Base-by-base conservation (phyloP, 75 land plant species). In the Gnetum montanum region DNA sequence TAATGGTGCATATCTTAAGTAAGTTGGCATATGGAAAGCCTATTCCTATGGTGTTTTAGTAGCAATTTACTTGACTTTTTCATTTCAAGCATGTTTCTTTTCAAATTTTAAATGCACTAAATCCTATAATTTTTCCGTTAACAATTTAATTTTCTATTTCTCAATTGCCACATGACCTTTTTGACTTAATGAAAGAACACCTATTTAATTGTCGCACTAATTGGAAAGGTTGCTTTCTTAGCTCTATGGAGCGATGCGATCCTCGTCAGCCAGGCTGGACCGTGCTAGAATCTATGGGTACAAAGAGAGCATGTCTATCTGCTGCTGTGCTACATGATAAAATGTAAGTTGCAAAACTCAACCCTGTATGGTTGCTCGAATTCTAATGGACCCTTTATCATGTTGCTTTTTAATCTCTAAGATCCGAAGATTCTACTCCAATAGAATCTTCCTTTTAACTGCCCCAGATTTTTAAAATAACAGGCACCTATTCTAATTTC, bases 181-280 rank as follows among this genome's bases (percentile, higher is more conserved):
- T n/a, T n/a, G n/a, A n/a, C n/a, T n/a, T n/a, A n/a, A n/a, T n/a
- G n/a, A n/a, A n/a, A n/a, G n/a, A n/a, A n/a, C n/a, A n/a, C n/a
- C n/a, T n/a, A n/a, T n/a, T n/a, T n/a, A n/a, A n/a, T n/a, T n/a
- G n/a, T 25, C 27, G 11, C 16, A 26, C 4, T 23, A 4, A 48
- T 23, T 26, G n/a, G n/a, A n/a, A n/a, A n/a, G n/a, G n/a, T 33
- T 11, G 34, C 34, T 52, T 31, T 36, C 34, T 31, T 66, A 94
- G 98, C 30, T 71, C 85, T 38, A 75, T 67, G 44, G 98, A 89
- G 70, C 52, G 91, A 61, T 86, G 71, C 65, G 98, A 94, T 65
- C 96, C 88, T 33, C 71, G 98, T 26, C 88, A 89, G 46, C 66
- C 60, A 38, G 63, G 66, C 0, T 89, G 98, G 98, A 72, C 70